Percentiles rank a stretch among this genome's conserved stretches.
Evolutionary conservation across 306 rosid species (phyloP).

Genomic region (Cucumis sativus): Cucumber_9930_V3 NC_026660.2:4891001-4891500

Average conservation of each 20-base stretch:
- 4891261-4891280: constrained; percentile 68
- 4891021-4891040: constrained; percentile 79
- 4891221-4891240: constrained; percentile 98
- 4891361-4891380: constrained; percentile 87
- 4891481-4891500: not conserved
- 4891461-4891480: not conserved
- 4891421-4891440: constrained; percentile 54
- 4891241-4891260: constrained; percentile 92
- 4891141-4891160: not conserved
- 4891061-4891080: constrained; percentile 9
- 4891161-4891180: constrained; percentile 80
- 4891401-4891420: constrained; percentile 93
- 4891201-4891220: constrained; percentile 99
- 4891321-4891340: not conserved
- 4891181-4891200: constrained; percentile 91
- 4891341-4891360: constrained; percentile 22
- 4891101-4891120: not conserved
- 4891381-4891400: constrained; percentile 98
- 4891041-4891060: constrained; percentile 68
- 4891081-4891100: not conserved
- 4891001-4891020: constrained; percentile 88
- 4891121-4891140: no score
- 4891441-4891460: not conserved
- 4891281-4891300: constrained; percentile 1
- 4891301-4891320: not conserved